phyloP scores from a whole-genome alignment of 2,329 filamentous ascomycete species.

The Xylaria sp. region DNA sequence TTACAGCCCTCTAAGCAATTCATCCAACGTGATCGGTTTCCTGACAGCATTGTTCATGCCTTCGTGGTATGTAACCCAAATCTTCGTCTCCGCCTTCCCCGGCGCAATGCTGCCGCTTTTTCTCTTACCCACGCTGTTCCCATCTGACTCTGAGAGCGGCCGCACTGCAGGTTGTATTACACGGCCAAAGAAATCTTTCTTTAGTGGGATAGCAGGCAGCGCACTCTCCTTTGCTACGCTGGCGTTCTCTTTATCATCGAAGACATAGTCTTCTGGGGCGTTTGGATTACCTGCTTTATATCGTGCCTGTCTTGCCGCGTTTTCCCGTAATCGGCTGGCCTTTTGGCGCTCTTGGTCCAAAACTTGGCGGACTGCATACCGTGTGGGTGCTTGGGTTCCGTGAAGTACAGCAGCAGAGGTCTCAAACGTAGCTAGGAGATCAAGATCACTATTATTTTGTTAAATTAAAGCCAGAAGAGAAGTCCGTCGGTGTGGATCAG shows the following conservation, averaged over 20 bases:
- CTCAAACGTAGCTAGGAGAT: slow-evolving; percentile 79
- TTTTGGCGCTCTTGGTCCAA: slow-evolving; percentile 89
- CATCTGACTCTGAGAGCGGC: slow-evolving; percentile 53
- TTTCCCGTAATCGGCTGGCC: slow-evolving; percentile 74
- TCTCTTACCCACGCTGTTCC: slow-evolving; percentile 46
- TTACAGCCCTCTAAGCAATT: slow-evolving; percentile 71
- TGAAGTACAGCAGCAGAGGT: slow-evolving; percentile 68
- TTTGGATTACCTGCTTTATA: slow-evolving; percentile 64
- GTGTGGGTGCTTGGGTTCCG: slow-evolving; percentile 74
- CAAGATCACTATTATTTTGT: slow-evolving; percentile 67
- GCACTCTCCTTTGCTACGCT: slow-evolving; percentile 35
- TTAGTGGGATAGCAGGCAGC: slow-evolving; percentile 51
- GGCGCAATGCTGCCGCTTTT: slow-evolving; percentile 45
- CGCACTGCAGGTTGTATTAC: slow-evolving; percentile 51
- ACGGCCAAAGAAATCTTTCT: slow-evolving; percentile 56
- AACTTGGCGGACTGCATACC: slow-evolving; percentile 94
- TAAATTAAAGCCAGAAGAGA: slow-evolving; percentile 13
- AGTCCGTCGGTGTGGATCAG: not conserved
- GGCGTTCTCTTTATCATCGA: slow-evolving; percentile 56
- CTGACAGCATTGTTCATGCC: slow-evolving; percentile 82
- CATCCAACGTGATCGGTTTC: slow-evolving; percentile 77
- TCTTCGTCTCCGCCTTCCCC: slow-evolving; percentile 62
- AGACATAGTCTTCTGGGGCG: slow-evolving; percentile 41
- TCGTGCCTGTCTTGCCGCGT: slow-evolving; percentile 72
- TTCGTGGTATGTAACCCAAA: slow-evolving; percentile 82